phyloP scores from a whole-genome alignment of 2,329 filamentous ascomycete genomes.

The Thielaviopsis cerberus region DNA sequence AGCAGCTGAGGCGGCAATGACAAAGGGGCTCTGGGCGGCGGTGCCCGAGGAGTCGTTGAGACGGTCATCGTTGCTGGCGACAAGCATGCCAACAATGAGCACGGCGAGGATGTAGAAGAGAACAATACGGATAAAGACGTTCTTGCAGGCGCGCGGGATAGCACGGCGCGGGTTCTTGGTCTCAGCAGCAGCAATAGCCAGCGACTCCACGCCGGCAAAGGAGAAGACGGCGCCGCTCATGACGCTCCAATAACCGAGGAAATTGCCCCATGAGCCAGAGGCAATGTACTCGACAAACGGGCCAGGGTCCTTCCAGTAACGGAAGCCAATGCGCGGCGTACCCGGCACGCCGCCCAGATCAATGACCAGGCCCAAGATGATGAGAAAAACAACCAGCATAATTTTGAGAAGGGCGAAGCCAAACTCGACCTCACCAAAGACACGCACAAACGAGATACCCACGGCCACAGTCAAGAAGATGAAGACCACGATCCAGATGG shows the following conservation, averaged over 20 bases:
- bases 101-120: constrained; percentile 47
- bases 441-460: constrained; percentile 19
- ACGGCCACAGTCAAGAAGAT: constrained; percentile 32
- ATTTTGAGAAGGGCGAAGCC: constrained; percentile 36
- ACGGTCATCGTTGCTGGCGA: constrained; percentile 32
- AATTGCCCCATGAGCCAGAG: constrained; percentile 38
- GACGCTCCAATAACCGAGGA: constrained; percentile 47
- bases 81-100: constrained; percentile 51
- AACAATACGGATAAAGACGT: constrained; percentile 38
- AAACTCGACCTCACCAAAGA: constrained; percentile 42
- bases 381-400: constrained; percentile 40
- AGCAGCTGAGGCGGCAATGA: constrained; percentile 52
- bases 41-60: constrained; percentile 22
- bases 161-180: constrained; percentile 35
- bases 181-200: constrained; percentile 44
- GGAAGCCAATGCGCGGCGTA: constrained; percentile 41
- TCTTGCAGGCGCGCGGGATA: constrained; percentile 35
- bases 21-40: constrained; percentile 41
- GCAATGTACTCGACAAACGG: constrained; percentile 49
- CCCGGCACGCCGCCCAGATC: constrained; percentile 43
- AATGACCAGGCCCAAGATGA: constrained; percentile 42
- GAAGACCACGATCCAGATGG: constrained; percentile 27
- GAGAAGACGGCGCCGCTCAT: constrained; percentile 47
- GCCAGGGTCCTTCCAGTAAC: constrained; percentile 51
- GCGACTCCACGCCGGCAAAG: constrained; percentile 45